phyloP scores from a whole-genome alignment of 495 filamentous ascomycete species.

The Aspergillus egyptiacus region DNA sequence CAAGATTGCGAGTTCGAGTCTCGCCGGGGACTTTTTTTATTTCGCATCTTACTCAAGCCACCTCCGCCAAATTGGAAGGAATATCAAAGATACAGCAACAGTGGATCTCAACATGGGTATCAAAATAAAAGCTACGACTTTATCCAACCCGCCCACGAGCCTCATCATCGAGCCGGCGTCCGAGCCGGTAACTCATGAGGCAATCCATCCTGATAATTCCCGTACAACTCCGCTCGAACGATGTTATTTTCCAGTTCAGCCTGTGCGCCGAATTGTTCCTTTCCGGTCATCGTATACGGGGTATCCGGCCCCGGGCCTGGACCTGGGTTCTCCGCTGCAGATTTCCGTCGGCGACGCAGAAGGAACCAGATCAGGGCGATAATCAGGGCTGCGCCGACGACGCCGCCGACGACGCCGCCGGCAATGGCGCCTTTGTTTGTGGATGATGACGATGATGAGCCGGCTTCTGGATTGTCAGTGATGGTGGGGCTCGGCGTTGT shows the following conservation, averaged over 20 bases:
- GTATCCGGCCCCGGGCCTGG: neutral
- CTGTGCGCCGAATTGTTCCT: neutral
- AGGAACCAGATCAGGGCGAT: neutral
- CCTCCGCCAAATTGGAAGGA: too few relatives aligned
- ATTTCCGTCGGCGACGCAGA: neutral
- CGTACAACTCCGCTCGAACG: neutral
- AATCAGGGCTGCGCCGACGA: neutral
- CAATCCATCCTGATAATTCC: neutral
- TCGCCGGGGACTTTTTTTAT: too few relatives aligned
- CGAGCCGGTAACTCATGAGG: neutral
- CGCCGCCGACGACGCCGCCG: constrained; percentile 1
- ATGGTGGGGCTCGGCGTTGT: neutral
- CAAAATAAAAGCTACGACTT: too few relatives aligned
- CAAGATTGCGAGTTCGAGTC: too few relatives aligned
- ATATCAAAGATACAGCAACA: too few relatives aligned
- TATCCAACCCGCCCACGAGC: too few relatives aligned
- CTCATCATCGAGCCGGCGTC: too few relatives aligned
- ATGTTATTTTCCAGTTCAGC: neutral
- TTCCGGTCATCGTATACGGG: neutral
- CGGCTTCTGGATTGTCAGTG: neutral
- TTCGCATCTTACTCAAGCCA: too few relatives aligned
- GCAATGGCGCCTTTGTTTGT: constrained; percentile 4
- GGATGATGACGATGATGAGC: neutral
- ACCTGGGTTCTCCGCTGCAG: neutral
- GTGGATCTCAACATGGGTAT: too few relatives aligned